Evolutionary conservation across 2,329 filamentous ascomycete species (phyloP), one percentile per base, ranked within the genome.

Genomic region (Penicillium olsonii): DNA sequence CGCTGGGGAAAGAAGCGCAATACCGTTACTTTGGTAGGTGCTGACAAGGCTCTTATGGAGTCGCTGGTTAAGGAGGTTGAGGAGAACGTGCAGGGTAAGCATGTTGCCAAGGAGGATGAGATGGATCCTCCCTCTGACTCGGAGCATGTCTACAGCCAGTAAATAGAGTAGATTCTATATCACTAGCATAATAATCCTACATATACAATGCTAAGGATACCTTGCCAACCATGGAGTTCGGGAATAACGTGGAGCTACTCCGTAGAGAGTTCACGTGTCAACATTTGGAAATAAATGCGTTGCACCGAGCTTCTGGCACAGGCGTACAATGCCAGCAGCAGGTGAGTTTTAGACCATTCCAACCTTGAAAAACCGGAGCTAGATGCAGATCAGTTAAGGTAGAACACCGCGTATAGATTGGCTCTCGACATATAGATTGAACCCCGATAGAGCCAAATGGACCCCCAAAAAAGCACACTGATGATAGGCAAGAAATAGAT

Each of bases 1-100:
- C 79, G 90, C 47, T 96, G 92, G 91, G 90, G 88, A 5, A 92
- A 90, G 78, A 84, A 84, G 63, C 80, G 80, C 55, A 97, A 97
- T 71, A 94, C 91, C 0, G 90, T 97, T 40, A 96, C 92, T 10
- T 76, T 99, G 45, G 92, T 96, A 14, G 84, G 79, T 14, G 84
- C 84, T 57, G 88, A 96, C 66, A 77, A 81, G 58, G 85, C 82
- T 19, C 92, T 83, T 60, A 81, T 97, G 66, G 90, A 96, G 68
- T 85, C 84, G 42, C 71, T 96, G 54, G 82, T 95, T 12, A 73
- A 80, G 0, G 90, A 96, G 67, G 89, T 96, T 3, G 83, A 89
- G 66, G 75, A 83, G 67, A 86, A 87, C 45, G 86, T 96, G 5
- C 73, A 90, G 59, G 92, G 92, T 3, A 79, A 77, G 60, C 79